A percentile compares a stretch with the other conserved stretches of the same genome.
These are phyloP conservation scores for Coemansia asiatica DNA, from an alignment of 192 early-diverging fungal species.

Conservation along the genomic window DNA sequence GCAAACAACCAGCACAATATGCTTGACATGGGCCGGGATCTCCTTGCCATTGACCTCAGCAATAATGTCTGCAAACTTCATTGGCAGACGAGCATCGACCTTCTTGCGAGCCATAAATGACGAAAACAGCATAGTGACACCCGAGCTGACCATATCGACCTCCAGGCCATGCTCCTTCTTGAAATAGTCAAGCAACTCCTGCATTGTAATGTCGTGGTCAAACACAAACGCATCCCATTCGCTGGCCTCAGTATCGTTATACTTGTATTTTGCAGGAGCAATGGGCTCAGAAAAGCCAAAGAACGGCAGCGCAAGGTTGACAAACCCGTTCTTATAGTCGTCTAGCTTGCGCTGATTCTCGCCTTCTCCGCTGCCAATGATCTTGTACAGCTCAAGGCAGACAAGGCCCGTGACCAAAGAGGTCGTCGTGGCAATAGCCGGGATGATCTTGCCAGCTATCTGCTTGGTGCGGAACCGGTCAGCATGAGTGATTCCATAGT, in stretches of 20 bases:
- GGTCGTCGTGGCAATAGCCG: constrained; percentile 93
- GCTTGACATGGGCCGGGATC: constrained; percentile 79
- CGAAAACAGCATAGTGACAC: constrained; percentile 90
- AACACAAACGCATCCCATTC: constrained; percentile 97
- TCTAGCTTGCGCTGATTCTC: constrained; percentile 74
- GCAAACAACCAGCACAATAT: constrained; percentile 84
- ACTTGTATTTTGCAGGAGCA: constrained; percentile 82
- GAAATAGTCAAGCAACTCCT: constrained; percentile 88
- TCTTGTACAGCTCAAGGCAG: constrained; percentile 96
- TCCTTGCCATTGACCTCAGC: constrained; percentile 84
- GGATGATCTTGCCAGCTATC: constrained; percentile 89
- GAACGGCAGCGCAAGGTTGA: constrained; percentile 97
- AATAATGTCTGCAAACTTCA: constrained; percentile 81
- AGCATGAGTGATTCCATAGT: constrained; percentile 73
- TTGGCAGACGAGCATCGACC: constrained; percentile 72
- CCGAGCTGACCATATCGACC: constrained; percentile 89
- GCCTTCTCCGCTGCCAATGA: constrained; percentile 47
- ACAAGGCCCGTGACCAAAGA: constrained; percentile 95
- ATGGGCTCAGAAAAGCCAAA: constrained; percentile 99
- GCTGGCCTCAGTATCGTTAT: constrained; percentile 82
- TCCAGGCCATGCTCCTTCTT: constrained; percentile 79
- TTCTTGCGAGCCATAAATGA: constrained; percentile 87
- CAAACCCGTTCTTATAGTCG: constrained; percentile 98
- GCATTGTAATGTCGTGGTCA: constrained; percentile 78
- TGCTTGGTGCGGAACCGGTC: constrained; percentile 85